Conservation (phyloP, 176 grass and related monocot species). For the Miscanthus lutarioriparius region DNA sequence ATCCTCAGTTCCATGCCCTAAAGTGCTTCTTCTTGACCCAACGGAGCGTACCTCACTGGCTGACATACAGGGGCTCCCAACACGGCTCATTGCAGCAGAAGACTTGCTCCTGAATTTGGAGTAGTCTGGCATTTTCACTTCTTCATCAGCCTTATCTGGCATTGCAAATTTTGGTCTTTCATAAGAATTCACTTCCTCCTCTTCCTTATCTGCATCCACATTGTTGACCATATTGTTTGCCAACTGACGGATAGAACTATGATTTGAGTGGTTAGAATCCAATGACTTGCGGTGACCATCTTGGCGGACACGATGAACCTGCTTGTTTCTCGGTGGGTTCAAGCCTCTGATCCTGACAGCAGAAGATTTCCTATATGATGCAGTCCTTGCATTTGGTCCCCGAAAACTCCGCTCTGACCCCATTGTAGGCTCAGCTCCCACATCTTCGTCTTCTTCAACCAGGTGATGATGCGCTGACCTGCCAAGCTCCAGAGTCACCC, state of each 20-base stretch:
- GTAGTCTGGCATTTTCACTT: slow-evolving; percentile 37
- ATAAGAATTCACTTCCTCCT: slow-evolving; percentile 75
- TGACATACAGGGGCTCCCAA: slow-evolving; percentile 78
- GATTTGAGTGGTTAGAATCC: slow-evolving; percentile 61
- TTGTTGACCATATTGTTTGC: slow-evolving; percentile 54
- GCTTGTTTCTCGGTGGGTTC: slow-evolving; percentile 66
- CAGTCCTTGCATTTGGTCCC: slow-evolving; percentile 49
- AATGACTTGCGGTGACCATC: slow-evolving; percentile 58
- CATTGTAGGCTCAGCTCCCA: slow-evolving; percentile 48
- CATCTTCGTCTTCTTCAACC: slow-evolving; percentile 61
- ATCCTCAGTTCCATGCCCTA: slow-evolving; percentile 53
- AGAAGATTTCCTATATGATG: slow-evolving; percentile 66
- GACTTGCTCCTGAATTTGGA: slow-evolving; percentile 61
- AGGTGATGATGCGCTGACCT: slow-evolving; percentile 50
- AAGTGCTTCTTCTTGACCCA: slow-evolving; percentile 47
- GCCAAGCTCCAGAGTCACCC: slow-evolving; percentile 42
- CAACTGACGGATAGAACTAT: slow-evolving; percentile 42
- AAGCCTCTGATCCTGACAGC: slow-evolving; percentile 75
- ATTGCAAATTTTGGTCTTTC: slow-evolving; percentile 36
- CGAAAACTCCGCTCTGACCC: slow-evolving; percentile 61
- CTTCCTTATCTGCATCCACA: slow-evolving; percentile 57
- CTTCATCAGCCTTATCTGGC: slow-evolving; percentile 42
- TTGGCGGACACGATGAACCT: slow-evolving; percentile 55
- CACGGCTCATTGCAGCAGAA: slow-evolving; percentile 59
- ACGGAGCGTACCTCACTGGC: slow-evolving; percentile 61